Evolutionary conservation across 768 basidiomycete genomes (phyloP).

Genomic region (Pleurotus tuber-regium): DNA sequence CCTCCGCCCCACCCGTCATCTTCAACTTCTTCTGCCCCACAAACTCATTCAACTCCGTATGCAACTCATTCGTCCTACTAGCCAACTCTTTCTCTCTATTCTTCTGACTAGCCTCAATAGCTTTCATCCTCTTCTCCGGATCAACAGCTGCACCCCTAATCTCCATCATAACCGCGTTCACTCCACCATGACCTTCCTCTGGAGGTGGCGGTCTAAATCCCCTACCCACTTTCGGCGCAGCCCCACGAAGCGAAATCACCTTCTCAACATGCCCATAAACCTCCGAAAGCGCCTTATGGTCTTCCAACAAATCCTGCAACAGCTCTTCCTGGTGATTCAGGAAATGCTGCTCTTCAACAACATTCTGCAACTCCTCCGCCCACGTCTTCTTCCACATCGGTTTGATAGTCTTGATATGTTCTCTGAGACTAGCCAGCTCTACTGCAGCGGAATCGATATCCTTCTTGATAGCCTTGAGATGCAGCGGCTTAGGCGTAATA

Average conservation of each 20-base stretch:
- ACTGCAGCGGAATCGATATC: constrained; percentile 63
- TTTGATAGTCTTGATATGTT: constrained; percentile 85
- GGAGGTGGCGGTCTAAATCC: constrained; percentile 58
- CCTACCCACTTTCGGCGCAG: constrained; percentile 34
- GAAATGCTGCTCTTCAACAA: constrained; percentile 96
- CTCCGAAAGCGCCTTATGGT: constrained; percentile 85
- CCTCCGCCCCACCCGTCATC: constrained; percentile 95
- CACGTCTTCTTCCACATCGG: constrained; percentile 99
- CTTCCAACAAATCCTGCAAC: constrained; percentile 82
- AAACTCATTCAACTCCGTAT: constrained; percentile 82
- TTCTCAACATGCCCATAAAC: constrained; percentile 91
- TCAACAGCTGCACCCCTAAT: constrained; percentile 80
- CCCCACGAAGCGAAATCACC: constrained; percentile 69
- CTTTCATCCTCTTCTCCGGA: constrained; percentile 82
- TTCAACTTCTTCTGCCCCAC: constrained; percentile 85
- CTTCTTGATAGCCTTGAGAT: constrained; percentile 69
- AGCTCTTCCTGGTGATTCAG: constrained; percentile 91
- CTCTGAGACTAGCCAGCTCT: constrained; percentile 75
- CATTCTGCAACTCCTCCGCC: constrained; percentile 94
- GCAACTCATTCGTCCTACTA: constrained; percentile 75
- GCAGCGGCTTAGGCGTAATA: constrained; percentile 72
- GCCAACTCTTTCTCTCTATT: constrained; percentile 74
- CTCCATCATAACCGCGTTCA: constrained; percentile 86
- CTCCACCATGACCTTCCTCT: constrained; percentile 65
- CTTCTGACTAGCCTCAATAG: constrained; percentile 88